Evolutionary conservation across 495 filamentous ascomycete genomes (phyloP).

Genomic region (Aspergillus coremiiformis): DNA sequence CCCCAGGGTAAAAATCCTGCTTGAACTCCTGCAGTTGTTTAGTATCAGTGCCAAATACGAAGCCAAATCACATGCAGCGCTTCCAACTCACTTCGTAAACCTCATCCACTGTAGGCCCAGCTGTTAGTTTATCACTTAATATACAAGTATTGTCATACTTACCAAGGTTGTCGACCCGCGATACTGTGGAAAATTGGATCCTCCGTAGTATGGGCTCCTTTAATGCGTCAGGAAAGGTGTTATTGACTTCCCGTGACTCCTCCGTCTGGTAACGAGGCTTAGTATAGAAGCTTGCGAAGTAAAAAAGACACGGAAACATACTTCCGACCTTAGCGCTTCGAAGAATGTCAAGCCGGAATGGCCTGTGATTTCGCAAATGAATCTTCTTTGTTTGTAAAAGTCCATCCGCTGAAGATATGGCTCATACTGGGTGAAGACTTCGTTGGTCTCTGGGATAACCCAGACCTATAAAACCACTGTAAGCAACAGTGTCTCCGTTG

Average conservation of each 20-base stretch:
- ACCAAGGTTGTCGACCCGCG: constrained; percentile 87
- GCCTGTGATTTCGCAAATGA: constrained; percentile 92
- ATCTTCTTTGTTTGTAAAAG: constrained; percentile 88
- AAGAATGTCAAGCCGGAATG: constrained; percentile 92
- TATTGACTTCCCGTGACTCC: constrained; percentile 81
- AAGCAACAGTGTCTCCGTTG: constrained; percentile 2
- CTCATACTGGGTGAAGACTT: constrained; percentile 86
- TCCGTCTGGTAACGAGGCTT: constrained; percentile 49
- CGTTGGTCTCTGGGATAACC: constrained; percentile 81
- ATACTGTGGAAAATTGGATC: constrained; percentile 85
- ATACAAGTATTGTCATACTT: constrained; percentile 19
- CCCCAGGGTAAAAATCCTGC: constrained; percentile 87
- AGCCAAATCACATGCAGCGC: background rate
- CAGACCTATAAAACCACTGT: constrained; percentile 59
- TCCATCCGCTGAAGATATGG: constrained; percentile 80
- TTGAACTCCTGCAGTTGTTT: constrained; percentile 73
- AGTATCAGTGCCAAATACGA: background rate
- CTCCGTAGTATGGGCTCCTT: constrained; percentile 83
- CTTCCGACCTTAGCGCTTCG: constrained; percentile 88
- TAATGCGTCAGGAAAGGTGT: constrained; percentile 82
- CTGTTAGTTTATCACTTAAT: constrained; percentile 13
- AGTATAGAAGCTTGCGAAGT: background rate
- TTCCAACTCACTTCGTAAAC: constrained; percentile 53
- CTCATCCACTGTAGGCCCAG: constrained; percentile 48
- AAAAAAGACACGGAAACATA: constrained; percentile 35